These are phyloP conservation scores for Pyrus hybrid DNA, from an alignment of 331 rosid genomes.

Conservation along the genomic window DNA sequence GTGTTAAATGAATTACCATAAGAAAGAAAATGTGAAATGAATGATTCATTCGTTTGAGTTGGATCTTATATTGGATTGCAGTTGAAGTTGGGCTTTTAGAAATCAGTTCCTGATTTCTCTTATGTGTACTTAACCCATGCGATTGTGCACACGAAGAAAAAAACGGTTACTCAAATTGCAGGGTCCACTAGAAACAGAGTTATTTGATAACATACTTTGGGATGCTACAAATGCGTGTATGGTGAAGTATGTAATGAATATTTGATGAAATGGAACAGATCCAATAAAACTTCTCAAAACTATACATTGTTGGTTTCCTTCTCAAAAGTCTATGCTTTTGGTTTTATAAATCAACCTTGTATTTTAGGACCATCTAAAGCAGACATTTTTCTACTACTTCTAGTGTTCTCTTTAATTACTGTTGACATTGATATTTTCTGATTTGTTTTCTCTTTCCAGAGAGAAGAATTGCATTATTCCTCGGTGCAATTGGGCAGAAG, in stretches of 20 bases:
- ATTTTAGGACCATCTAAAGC: background rate
- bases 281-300: background rate
- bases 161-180: background rate
- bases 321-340: background rate
- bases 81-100: background rate
- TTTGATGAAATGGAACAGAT: background rate
- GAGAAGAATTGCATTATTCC: constrained; percentile 81
- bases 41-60: background rate
- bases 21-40: background rate
- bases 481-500: constrained; percentile 79
- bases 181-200: background rate
- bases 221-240: background rate
- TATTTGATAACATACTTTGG: background rate
- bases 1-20: background rate
- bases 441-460: constrained; percentile 47
- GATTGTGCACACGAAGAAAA: background rate
- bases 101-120: background rate
- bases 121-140: background rate
- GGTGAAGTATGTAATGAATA: background rate
- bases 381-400: constrained; percentile 3
- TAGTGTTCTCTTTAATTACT: constrained; percentile 4
- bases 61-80: background rate
- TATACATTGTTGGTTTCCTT: background rate
- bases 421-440: constrained; percentile 16
- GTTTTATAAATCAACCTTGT: background rate